Conservation (phyloP, 2,329 filamentous ascomycete species). For the Cytospora piceae region DNA sequence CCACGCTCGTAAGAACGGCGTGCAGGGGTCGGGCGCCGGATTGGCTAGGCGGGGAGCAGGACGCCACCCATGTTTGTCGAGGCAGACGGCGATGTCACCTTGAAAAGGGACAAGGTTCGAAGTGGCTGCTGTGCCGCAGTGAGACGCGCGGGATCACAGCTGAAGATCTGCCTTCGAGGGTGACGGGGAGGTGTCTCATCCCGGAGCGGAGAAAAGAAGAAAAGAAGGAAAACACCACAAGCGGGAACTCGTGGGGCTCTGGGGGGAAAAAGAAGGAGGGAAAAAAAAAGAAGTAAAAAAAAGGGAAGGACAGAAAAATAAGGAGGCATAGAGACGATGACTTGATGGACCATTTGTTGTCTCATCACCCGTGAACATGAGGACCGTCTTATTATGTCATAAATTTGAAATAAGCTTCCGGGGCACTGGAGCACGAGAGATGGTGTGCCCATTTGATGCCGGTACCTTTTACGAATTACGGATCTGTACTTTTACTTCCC, state of each 20-base stretch:
- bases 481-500: not conserved
- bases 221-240: not conserved
- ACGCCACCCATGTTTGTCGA: constrained; percentile 16
- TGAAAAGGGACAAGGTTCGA: constrained; percentile 14
- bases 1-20: not conserved
- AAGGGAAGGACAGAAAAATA: not conserved
- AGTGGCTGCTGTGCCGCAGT: constrained; percentile 21
- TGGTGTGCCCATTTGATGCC: not conserved
- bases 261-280: not conserved
- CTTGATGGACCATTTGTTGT: not conserved
- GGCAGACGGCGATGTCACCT: constrained; percentile 21
- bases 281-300: not conserved
- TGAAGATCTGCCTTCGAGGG: constrained; percentile 1
- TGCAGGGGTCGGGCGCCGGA: not conserved
- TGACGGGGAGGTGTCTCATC: constrained; percentile 20
- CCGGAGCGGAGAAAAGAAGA: constrained; percentile 17
- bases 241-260: constrained; percentile 17
- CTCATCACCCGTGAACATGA: too few relatives aligned
- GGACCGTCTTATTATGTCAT: too few relatives aligned
- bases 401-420: not conserved
- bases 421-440: not conserved
- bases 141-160: not conserved
- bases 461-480: not conserved
- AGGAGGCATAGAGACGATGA: not conserved
- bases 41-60: not conserved